These are phyloP conservation scores for Iberis pinnata DNA, from an alignment of 345 rosid genomes.

Conservation along the genomic window DNA sequence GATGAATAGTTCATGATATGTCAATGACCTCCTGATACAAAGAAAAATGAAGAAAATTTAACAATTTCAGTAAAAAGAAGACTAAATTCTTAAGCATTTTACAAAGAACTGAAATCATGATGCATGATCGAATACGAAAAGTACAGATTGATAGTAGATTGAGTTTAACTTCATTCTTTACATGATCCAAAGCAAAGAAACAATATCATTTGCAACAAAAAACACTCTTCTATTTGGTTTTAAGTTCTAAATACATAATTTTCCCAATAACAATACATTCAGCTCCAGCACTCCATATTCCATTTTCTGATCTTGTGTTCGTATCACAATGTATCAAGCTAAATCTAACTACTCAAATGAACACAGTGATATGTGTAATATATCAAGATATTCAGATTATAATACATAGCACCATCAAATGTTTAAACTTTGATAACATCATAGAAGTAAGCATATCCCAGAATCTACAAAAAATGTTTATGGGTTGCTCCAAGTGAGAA, in stretches of 20 bases:
- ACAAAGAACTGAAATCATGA: neutral
- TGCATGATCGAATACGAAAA: neutral
- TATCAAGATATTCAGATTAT: neutral
- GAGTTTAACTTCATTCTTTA: neutral
- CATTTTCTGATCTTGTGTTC: neutral
- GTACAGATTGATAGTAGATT: neutral
- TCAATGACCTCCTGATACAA: slow-evolving; percentile 75
- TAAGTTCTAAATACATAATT: neutral
- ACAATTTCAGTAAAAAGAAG: slow-evolving; percentile 2
- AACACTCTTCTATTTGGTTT: neutral
- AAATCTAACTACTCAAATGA: slow-evolving; percentile 8
- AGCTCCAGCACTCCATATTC: neutral
- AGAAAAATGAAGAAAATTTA: neutral
- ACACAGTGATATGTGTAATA: neutral
- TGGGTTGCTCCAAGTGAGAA: neutral
- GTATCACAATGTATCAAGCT: neutral
- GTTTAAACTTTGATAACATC: neutral
- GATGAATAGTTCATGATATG: slow-evolving; percentile 36
- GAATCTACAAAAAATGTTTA: neutral
- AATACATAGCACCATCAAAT: neutral
- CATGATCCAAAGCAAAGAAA: neutral
- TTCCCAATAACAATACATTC: neutral
- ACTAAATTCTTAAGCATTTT: neutral
- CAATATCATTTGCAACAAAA: neutral
- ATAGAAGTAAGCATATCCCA: neutral